Base-by-base conservation (phyloP, 768 basidiomycete genomes). In the Lyophyllum shimeji region DNA sequence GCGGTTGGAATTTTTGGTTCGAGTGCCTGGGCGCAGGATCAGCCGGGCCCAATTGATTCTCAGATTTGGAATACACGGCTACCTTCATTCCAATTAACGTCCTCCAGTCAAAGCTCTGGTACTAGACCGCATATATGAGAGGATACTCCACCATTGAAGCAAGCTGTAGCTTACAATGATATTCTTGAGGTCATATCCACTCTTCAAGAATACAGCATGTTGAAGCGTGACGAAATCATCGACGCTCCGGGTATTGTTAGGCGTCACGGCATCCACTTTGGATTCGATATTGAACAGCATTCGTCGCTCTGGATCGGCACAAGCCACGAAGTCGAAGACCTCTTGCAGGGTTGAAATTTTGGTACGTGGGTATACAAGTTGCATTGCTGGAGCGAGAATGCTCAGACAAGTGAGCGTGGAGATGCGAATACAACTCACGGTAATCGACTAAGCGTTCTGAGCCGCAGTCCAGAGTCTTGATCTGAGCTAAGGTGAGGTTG, bases 51-150 rank as follows among this genome's bases (percentile, higher is more conserved):
- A n/a, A n/a, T 4, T 25, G 6, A 24, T 15, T 4, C 45, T 24
- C 13, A 7, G 45, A n/a, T n/a, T n/a, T 46, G 24, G 7, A 25
- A 13, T 46, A 7, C 5, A 15, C 33, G 60, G 4, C n/a, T 59
- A 80, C 84, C 79, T 87, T 89, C 86, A 91, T 90, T 21, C 72
- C 78, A 47, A 88, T 67, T 13, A 93, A 67, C 13, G 89, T 85
- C 62, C 89, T 77, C 90, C 91, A 93, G 66, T 90, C 86, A 62
- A 91, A 90, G 62, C 87, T 89, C 73, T 93, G 88, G 60, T 82
- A 89, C 88, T 90, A 60, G 7, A 21, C 44, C 52, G 44, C 15
- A 27, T 3, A 13, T 29, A 31, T 55, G 2, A 48, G 53, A 7
- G 11, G 12, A 6, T 20, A 2, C 29, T 2, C 8, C 4, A 37